These are phyloP conservation scores for Mycena leptocephala DNA, from an alignment of 768 basidiomycete genomes.

Conservation along the genomic window DNA sequence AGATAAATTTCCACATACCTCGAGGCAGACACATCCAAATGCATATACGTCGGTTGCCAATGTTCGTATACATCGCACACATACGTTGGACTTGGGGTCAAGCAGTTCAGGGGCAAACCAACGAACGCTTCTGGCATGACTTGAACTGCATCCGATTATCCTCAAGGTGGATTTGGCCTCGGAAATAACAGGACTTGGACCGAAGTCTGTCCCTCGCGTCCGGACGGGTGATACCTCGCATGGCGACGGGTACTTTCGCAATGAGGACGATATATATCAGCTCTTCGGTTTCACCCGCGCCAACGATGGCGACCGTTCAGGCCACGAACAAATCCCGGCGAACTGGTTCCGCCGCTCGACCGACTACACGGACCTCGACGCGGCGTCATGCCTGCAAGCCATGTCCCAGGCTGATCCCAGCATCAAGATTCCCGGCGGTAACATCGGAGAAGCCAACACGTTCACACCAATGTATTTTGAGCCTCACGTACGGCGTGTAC, in stretches of 20 bases:
- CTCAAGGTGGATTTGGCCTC: too few relatives aligned
- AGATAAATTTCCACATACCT: too few relatives aligned
- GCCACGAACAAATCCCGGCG: slow-evolving; percentile 3
- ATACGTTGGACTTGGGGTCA: too few relatives aligned
- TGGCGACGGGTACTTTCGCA: neutral
- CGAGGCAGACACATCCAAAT: too few relatives aligned
- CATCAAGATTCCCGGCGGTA: neutral
- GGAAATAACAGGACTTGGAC: too few relatives aligned
- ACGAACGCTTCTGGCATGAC: too few relatives aligned
- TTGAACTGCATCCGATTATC: too few relatives aligned
- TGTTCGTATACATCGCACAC: too few relatives aligned
- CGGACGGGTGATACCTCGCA: too few relatives aligned
- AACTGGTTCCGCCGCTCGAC: neutral
- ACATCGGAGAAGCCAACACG: neutral
- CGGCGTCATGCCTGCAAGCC: neutral
- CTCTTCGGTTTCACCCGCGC: neutral
- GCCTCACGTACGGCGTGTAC: neutral
- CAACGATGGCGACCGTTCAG: neutral
- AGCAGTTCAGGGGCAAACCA: too few relatives aligned
- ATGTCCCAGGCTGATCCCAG: neutral
- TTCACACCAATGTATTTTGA: neutral
- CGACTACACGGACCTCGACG: neutral
- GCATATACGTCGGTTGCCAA: too few relatives aligned
- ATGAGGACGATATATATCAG: neutral
- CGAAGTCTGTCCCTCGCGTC: neutral